These are phyloP conservation scores for Cordyceps javanica DNA, from an alignment of 2,329 filamentous ascomycete genomes.

Conservation along the genomic window DNA sequence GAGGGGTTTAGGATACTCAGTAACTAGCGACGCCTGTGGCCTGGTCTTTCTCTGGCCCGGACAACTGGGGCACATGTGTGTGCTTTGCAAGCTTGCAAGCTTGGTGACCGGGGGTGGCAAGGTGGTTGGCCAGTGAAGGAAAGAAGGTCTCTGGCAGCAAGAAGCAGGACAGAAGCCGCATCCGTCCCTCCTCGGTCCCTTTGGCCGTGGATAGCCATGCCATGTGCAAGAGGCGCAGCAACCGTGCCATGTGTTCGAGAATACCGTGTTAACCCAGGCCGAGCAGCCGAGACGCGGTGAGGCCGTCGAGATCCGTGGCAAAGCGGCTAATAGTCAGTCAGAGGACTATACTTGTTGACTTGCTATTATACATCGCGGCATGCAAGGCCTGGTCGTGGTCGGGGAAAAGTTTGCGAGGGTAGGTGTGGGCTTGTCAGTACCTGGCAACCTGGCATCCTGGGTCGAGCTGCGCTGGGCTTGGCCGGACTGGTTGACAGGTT, in stretches of 20 bases:
- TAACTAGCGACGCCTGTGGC: neutral
- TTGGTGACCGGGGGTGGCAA: neutral
- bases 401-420: neutral
- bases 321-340: neutral
- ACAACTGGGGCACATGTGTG: neutral
- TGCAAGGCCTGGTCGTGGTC: neutral
- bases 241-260: neutral
- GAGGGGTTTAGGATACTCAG: neutral
- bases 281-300: neutral
- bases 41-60: neutral
- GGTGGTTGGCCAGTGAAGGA: too few relatives aligned
- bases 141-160: neutral
- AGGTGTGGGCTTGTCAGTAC: neutral
- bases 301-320: neutral
- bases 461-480: neutral
- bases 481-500: neutral
- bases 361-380: too few relatives aligned
- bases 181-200: neutral
- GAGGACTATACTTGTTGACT: too few relatives aligned
- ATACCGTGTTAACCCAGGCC: neutral
- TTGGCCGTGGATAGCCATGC: slow-evolving; percentile 1
- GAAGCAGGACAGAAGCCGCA: neutral
- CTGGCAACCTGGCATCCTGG: neutral
- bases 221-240: neutral
- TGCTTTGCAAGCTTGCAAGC: neutral